Evolutionary conservation across 2,329 filamentous ascomycete species (phyloP).

Genomic region (Shiraia sp.): DNA sequence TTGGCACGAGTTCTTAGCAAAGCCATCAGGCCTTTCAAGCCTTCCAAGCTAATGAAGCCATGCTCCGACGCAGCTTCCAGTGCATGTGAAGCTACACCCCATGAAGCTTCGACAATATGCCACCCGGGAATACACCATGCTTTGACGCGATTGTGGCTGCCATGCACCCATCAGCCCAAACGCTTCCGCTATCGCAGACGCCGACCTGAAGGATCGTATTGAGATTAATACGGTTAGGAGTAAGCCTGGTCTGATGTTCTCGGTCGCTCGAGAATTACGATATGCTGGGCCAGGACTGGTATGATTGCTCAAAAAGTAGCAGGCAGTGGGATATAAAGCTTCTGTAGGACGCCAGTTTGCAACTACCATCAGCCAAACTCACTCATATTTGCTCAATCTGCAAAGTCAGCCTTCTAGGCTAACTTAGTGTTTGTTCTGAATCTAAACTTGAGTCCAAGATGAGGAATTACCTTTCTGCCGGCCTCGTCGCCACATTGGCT

Average conservation of each 20-base stretch:
- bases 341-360: conserved; percentile 1
- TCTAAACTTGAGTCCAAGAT: too few species aligned
- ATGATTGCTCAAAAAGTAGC: not conserved
- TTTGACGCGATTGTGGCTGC: conserved; percentile 7
- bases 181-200: not conserved
- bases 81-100: conserved; percentile 1
- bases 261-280: conserved; percentile 1
- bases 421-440: too few species aligned
- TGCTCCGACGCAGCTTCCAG: conserved; percentile 4
- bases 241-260: not conserved
- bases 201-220: conserved; percentile 2
- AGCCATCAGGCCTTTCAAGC: too few species aligned
- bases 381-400: conserved; percentile 15
- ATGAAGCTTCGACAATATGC: too few species aligned
- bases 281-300: not conserved
- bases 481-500: conserved; percentile 12
- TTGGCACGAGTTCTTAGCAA: too few species aligned
- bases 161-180: conserved; percentile 1
- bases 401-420: too few species aligned
- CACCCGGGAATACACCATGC: conserved; percentile 3
- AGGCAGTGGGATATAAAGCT: conserved; percentile 9
- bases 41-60: too few species aligned
- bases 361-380: conserved; percentile 6
- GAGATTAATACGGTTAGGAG: not conserved
- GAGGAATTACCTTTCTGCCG: not conserved